Evolutionary conservation across 495 filamentous ascomycete genomes (phyloP), one percentile per base, ranked within the genome.

Genomic region (Xylaria grammica): DNA sequence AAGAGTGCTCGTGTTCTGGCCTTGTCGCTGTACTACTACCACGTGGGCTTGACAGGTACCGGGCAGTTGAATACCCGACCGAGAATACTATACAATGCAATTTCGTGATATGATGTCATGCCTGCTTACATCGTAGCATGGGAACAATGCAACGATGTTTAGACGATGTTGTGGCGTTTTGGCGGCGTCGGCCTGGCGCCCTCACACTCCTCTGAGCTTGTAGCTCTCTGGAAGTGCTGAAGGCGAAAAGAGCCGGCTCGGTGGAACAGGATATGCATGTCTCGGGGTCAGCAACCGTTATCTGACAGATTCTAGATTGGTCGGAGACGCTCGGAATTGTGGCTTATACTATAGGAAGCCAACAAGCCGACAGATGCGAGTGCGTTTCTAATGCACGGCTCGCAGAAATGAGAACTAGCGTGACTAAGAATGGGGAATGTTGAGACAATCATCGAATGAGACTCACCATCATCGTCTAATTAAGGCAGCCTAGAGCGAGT

Each of bases 201-300:
- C 11, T 32, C 42, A 40, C 11, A 55, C 36, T 24, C 30, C 36
- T 22, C 24, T 3, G 13, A 44, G 11, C 24, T 2, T 44, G 15
- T 9, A n/a, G 40, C 8, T 3, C 13, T 40, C 42, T n/a, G 27
- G 24, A 1, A 11, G 30, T 46, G 15, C 26, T 22, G 27, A 54
- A 38, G 32, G 29, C 11, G 26, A 26, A n/a, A 32, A 32, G 24
- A 42, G 27, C 13, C 29, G 17, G 17, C 29, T 49, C 19, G 29
- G 40, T 63, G 52, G 11, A 42, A 40, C 60, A 55, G 60, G 50
- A 63, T 40, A 36, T 56, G 53, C 44, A 44, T 58, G 32, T 58
- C 34, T 64, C 52, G 34, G 44, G 52, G 3, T 15, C 20, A 32
- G 4, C 10, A 54, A 34, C 36, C n/a, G 49, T 54, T 62, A 44